Conservation (phyloP, 441 rosid species). For the Pelargonium cotyledonis region DNA sequence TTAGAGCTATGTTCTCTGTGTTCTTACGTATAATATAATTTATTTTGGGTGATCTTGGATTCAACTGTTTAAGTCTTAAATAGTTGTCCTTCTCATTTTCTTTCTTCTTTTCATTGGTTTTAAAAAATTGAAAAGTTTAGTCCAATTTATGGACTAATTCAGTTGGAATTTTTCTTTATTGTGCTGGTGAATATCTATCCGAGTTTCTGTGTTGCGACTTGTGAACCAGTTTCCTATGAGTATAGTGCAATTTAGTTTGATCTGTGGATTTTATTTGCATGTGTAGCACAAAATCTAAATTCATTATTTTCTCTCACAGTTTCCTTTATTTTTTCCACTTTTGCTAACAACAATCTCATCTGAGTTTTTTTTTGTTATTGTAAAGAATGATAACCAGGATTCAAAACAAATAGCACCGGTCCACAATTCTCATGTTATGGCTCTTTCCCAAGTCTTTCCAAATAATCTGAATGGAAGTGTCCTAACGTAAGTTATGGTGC, state of each 20-base stretch:
- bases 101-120: not conserved
- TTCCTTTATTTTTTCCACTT: not conserved
- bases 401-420: constrained; percentile 52
- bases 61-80: not conserved
- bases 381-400: constrained; percentile 75
- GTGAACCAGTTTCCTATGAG: not conserved
- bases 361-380: constrained; percentile 26
- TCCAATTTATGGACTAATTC: too few species aligned
- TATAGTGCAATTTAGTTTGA: not conserved
- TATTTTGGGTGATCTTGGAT: too few species aligned
- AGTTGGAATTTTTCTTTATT: too few species aligned
- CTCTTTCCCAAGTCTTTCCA: constrained; percentile 84
- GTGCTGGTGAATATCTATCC: not conserved
- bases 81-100: not conserved
- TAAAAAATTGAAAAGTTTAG: too few species aligned
- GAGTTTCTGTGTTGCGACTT: not conserved
- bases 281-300: not conserved
- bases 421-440: constrained; percentile 80
- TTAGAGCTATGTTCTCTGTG: not conserved
- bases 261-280: not conserved
- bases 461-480: constrained; percentile 70
- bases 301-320: not conserved
- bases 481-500: constrained; percentile 59
- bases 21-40: not conserved
- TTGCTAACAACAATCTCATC: constrained; percentile 12